These are phyloP conservation scores for Vanderwaltozyma tropicalis DNA, from an alignment of 805 yeast species.

Conservation along the genomic window DNA sequence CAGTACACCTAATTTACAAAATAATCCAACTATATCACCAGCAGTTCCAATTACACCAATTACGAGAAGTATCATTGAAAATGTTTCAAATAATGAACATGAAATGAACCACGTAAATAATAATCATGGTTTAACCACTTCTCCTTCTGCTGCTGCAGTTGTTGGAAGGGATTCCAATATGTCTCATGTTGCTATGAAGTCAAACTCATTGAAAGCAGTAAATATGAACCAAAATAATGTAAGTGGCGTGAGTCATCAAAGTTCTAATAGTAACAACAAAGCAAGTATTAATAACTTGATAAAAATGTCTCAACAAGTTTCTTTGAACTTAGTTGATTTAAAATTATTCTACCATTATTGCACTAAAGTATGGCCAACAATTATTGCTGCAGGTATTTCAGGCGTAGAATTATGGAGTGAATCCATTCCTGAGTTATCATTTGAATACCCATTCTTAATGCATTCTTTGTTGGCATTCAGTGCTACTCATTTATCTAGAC, in stretches of 20 bases:
- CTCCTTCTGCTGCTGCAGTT: constrained; percentile 13
- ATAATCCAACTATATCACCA: constrained; percentile 20
- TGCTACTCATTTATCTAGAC: constrained; percentile 80
- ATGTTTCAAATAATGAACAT: neutral
- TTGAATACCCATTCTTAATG: constrained; percentile 82
- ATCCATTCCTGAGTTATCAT: constrained; percentile 82
- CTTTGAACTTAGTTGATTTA: constrained; percentile 63
- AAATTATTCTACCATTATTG: constrained; percentile 82
- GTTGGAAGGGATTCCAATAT: constrained; percentile 5
- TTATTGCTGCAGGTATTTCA: constrained; percentile 83
- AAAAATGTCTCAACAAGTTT: constrained; percentile 18
- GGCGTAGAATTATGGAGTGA: constrained; percentile 73
- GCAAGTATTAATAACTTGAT: constrained; percentile 4
- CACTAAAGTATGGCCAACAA: constrained; percentile 72
- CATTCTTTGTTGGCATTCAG: constrained; percentile 84
- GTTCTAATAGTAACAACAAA: constrained; percentile 1
- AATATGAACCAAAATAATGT: neutral
- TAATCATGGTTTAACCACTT: neutral
- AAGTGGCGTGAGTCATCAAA: neutral
- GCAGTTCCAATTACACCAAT: constrained; percentile 19
- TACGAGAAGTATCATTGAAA: constrained; percentile 7
- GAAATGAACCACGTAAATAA: neutral
- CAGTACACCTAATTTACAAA: neutral
- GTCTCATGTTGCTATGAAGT: neutral
- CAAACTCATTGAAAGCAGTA: neutral